phyloP scores from a whole-genome alignment of 805 yeast species.

The Sugiyamaella lignohabitans region DNA sequence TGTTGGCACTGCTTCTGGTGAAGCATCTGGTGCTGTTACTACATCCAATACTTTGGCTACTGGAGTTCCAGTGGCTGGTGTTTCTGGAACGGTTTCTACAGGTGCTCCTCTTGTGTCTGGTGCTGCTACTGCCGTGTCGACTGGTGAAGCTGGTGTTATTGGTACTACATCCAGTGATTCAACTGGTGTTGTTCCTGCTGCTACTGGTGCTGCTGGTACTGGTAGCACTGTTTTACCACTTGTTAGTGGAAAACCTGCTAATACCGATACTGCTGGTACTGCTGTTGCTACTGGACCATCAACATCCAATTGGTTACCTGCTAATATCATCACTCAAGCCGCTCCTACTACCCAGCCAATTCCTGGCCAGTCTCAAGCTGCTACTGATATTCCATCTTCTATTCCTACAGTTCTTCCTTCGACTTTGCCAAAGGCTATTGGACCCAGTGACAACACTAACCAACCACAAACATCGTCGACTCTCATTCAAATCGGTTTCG shows the following conservation, averaged over 20 bases:
- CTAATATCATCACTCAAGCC: slow-evolving; percentile 25
- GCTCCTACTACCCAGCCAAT: slow-evolving; percentile 15
- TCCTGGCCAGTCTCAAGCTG: slow-evolving; percentile 4
- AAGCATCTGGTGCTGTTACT: background rate
- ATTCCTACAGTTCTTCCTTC: slow-evolving; percentile 19
- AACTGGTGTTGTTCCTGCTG: background rate
- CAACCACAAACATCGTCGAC: slow-evolving; percentile 43
- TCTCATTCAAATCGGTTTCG: slow-evolving; percentile 71
- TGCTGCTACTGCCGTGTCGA: background rate
- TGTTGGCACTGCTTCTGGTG: background rate
- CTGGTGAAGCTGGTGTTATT: background rate
- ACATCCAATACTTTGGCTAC: background rate
- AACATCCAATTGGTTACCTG: slow-evolving; percentile 24
- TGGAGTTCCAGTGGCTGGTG: background rate
- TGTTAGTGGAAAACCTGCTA: too few relatives aligned
- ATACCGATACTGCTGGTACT: background rate
- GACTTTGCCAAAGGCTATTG: slow-evolving; percentile 63
- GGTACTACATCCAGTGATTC: background rate
- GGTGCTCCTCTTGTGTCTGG: background rate
- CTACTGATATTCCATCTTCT: slow-evolving; percentile 12
- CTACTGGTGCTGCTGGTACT: background rate
- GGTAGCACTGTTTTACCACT: background rate
- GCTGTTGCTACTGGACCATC: slow-evolving; percentile 10
- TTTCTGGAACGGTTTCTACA: background rate
- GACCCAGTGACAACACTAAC: slow-evolving; percentile 50